Evolutionary conservation across 2,329 filamentous ascomycete genomes (phyloP).

Genomic region (Calonectria honghensis): DNA sequence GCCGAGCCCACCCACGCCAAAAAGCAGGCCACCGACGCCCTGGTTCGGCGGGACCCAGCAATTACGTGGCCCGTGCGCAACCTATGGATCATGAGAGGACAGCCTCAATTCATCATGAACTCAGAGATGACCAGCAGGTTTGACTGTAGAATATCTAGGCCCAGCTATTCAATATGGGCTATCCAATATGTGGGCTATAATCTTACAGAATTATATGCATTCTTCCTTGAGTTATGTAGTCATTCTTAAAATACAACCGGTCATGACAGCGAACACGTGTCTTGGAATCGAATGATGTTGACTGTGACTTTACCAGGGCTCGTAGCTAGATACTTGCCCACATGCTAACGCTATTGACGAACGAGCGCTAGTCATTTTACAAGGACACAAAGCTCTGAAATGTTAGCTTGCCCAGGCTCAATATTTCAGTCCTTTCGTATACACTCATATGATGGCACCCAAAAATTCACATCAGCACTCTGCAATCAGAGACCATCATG

Average conservation of each 20-base stretch:
- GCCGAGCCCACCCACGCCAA: conserved; percentile 46
- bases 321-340: not conserved
- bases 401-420: not conserved
- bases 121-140: not conserved
- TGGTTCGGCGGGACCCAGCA: conserved; percentile 8
- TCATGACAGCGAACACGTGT: conserved; percentile 5
- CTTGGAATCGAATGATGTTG: not conserved
- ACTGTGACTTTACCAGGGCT: not conserved
- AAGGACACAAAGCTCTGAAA: not conserved
- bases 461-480: not conserved
- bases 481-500: not conserved
- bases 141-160: not conserved
- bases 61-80: conserved; percentile 45
- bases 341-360: not conserved
- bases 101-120: conserved; percentile 46
- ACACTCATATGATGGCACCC: not conserved
- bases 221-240: not conserved
- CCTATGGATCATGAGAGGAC: conserved; percentile 43
- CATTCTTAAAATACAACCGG: not conserved
- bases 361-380: not conserved
- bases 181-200: not conserved
- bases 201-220: not conserved
- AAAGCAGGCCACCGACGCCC: conserved; percentile 9
- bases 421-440: not conserved
- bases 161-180: not conserved